Evolutionary conservation across 1,139 yeast genomes (phyloP).

Genomic region (Scheffersomyces quercinus): DNA sequence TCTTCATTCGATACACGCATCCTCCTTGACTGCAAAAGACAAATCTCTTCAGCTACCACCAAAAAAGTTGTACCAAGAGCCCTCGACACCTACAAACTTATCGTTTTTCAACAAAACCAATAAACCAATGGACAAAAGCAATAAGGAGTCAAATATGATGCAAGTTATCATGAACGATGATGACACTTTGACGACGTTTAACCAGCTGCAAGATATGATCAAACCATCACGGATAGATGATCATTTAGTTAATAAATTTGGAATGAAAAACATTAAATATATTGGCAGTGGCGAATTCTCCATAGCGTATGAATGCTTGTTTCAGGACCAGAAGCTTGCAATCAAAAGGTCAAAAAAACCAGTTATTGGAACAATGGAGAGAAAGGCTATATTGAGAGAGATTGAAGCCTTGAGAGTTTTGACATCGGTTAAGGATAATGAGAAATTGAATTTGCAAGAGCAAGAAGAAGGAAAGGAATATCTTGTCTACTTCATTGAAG

Average conservation of each 20-base stretch:
- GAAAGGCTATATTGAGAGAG: slow-evolving; percentile 38
- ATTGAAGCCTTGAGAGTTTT: slow-evolving; percentile 46
- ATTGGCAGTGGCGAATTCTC: slow-evolving; percentile 90
- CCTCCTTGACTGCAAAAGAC: too few relatives aligned
- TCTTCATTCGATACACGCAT: slow-evolving; percentile 13
- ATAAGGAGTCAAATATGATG: background rate
- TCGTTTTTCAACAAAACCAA: background rate
- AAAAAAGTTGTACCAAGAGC: slow-evolving; percentile 16
- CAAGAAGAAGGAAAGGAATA: slow-evolving; percentile 78
- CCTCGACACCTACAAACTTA: slow-evolving; percentile 32
- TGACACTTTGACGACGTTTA: slow-evolving; percentile 8
- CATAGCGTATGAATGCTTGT: slow-evolving; percentile 74
- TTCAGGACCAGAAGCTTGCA: slow-evolving; percentile 70
- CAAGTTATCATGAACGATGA: slow-evolving; percentile 5
- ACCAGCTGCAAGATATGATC: slow-evolving; percentile 1
- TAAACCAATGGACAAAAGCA: background rate
- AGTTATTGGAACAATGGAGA: slow-evolving; percentile 41
- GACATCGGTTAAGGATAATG: slow-evolving; percentile 43
- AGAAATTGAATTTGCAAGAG: slow-evolving; percentile 40
- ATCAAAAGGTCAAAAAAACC: slow-evolving; percentile 77
- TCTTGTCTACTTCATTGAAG: slow-evolving; percentile 75
- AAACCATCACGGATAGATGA: slow-evolving; percentile 43
- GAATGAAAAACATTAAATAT: slow-evolving; percentile 58
- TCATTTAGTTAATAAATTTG: slow-evolving; percentile 68
- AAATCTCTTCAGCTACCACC: slow-evolving; percentile 6